phyloP scores from a whole-genome alignment of 1,284 basidiomycete species.

The Cutaneotrichosporon cavernicola region DNA sequence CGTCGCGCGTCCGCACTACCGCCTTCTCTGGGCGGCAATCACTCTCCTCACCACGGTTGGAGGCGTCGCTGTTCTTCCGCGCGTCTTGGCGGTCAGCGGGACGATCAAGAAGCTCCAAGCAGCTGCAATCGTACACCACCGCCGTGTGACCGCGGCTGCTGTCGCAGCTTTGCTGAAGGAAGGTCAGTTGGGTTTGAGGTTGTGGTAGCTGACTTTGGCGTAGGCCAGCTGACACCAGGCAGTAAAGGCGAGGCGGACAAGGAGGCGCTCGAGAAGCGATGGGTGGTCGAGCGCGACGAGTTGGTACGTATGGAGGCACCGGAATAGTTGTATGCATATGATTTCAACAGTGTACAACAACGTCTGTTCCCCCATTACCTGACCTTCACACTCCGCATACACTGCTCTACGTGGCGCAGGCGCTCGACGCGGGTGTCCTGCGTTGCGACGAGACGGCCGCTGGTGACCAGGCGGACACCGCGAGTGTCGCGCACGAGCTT shows the following conservation, averaged over 20 bases:
- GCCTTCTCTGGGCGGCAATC: constrained; percentile 36
- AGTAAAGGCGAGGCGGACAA: constrained; percentile 20
- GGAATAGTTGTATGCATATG: constrained; percentile 27
- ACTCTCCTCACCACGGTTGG: constrained; percentile 33
- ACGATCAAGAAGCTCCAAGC: constrained; percentile 50
- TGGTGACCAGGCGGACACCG: constrained; percentile 20
- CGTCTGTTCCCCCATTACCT: background rate
- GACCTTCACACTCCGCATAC: constrained; percentile 16
- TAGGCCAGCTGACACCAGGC: constrained; percentile 15
- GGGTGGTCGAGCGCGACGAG: constrained; percentile 20
- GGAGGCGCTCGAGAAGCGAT: constrained; percentile 15
- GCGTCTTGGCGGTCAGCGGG: constrained; percentile 47
- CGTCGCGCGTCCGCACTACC: constrained; percentile 45
- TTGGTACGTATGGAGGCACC: constrained; percentile 14
- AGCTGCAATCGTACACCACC: constrained; percentile 44
- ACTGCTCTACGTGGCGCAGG: constrained; percentile 16
- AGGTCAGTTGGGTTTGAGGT: constrained; percentile 11
- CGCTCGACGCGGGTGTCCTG: constrained; percentile 17
- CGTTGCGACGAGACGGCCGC: constrained; percentile 4
- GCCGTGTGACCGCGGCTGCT: constrained; percentile 32
- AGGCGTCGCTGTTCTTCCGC: constrained; percentile 32
- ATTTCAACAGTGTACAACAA: constrained; percentile 4
- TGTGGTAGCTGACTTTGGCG: background rate
- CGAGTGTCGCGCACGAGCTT: constrained; percentile 23
- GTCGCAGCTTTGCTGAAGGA: constrained; percentile 25